These are phyloP conservation scores for Lophiotrema nucula DNA, from an alignment of 495 filamentous ascomycete genomes.

Conservation along the genomic window DNA sequence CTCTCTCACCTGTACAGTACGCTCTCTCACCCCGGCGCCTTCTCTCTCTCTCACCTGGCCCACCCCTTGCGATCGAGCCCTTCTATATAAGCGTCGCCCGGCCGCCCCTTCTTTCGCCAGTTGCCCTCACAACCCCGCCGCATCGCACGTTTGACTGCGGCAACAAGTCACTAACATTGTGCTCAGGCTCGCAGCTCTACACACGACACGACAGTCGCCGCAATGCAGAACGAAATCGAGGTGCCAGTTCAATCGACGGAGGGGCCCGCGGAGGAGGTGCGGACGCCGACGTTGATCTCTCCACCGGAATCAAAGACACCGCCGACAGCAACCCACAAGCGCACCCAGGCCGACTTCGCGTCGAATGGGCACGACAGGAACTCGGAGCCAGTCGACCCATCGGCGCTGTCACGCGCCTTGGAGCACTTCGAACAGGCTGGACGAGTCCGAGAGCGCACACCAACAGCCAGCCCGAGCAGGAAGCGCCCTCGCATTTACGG, in stretches of 20 bases:
- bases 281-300: constrained; percentile 40
- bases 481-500: constrained; percentile 86
- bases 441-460: constrained; percentile 63
- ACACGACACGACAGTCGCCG: background rate
- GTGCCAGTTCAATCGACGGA: constrained; percentile 11
- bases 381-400: constrained; percentile 60
- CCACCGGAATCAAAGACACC: constrained; percentile 49
- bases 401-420: constrained; percentile 61
- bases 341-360: constrained; percentile 35
- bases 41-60: background rate
- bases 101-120: no score
- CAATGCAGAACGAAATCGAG: constrained; percentile 7
- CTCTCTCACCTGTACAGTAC: no score
- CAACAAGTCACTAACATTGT: no score
- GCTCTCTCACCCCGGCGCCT: background rate
- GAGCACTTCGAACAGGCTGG: constrained; percentile 64
- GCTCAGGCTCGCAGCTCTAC: background rate
- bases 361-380: constrained; percentile 40
- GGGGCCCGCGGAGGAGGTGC: constrained; percentile 21
- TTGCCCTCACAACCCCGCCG: no score
- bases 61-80: no score
- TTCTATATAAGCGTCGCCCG: no score
- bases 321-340: constrained; percentile 44
- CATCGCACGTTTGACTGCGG: no score
- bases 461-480: constrained; percentile 74